A percentile compares a stretch with the other conserved stretches of the same genome.
Conservation (phyloP, 2,329 filamentous ascomycete genomes). For the Biscogniauxia mediterranea region DNA sequence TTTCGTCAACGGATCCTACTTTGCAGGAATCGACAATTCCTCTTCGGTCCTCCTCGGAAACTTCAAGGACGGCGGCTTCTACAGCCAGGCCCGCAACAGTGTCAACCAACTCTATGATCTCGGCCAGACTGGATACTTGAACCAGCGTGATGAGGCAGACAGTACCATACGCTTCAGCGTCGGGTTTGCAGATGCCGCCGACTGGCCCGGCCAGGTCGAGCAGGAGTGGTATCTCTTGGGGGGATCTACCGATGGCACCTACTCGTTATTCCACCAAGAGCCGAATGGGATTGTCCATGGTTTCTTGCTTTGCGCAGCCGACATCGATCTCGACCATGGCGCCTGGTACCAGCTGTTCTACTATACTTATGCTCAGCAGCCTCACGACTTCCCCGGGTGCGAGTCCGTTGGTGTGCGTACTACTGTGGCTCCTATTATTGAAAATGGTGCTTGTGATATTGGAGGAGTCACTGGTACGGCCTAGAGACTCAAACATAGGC, state of each 20-base stretch:
- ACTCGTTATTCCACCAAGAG: slow-evolving; percentile 14
- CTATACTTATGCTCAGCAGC: slow-evolving; percentile 5
- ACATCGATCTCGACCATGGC: slow-evolving; percentile 13
- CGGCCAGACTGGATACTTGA: slow-evolving; percentile 21
- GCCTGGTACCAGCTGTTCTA: slow-evolving; percentile 25
- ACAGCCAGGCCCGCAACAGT: slow-evolving; percentile 11
- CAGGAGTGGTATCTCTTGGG: slow-evolving; percentile 15
- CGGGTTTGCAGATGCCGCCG: slow-evolving; percentile 19
- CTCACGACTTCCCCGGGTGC: slow-evolving; percentile 14
- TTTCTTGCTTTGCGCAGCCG: slow-evolving; percentile 18
- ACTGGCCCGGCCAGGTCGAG: slow-evolving; percentile 19
- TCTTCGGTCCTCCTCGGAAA: slow-evolving; percentile 20
- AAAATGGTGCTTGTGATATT: slow-evolving; percentile 22
- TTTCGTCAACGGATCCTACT: slow-evolving; percentile 5
- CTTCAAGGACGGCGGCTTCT: slow-evolving; percentile 12
- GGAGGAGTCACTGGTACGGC: slow-evolving; percentile 10
- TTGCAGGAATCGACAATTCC: slow-evolving; percentile 19
- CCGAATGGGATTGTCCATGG: slow-evolving; percentile 11
- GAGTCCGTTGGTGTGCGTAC: slow-evolving; percentile 21
- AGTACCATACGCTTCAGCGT: slow-evolving; percentile 16
- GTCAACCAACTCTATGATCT: slow-evolving; percentile 21
- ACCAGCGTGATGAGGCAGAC: slow-evolving; percentile 17
- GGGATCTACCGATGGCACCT: slow-evolving; percentile 11
- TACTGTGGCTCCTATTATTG: slow-evolving; percentile 20
- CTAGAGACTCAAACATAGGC: background rate